Evolutionary conservation across 2,329 filamentous ascomycete genomes (phyloP), one percentile per base, ranked within the genome.

Genomic region (Aspergillus nomiae): DNA sequence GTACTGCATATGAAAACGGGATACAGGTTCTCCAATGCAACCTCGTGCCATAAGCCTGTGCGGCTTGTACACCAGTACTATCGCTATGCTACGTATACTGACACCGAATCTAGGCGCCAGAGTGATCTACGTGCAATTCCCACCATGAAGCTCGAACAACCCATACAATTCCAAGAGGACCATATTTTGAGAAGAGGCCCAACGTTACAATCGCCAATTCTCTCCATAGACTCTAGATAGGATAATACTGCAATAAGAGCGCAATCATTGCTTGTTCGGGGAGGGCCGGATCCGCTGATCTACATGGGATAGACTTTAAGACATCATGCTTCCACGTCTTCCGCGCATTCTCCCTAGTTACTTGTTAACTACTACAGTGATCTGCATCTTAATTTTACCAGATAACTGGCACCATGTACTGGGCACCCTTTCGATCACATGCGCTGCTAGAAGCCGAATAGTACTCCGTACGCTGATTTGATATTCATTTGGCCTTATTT

Each of bases 341-440:
- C 50, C 43, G 28, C 55, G 38, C 38, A 41, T 41, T 3, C 38
- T 41, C 43, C 50, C 55, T 38, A 56, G 58, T 55, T 53, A 46
- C 55, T 50, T 19, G 59, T 54, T 60, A 16, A 10, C n/a, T 21
- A 34, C 28, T 4, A 21, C 19, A 3, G 57, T 51, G 63, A 64
- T 64, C 60, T 58, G 51, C 63, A 61, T 51, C n/a, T 51, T 59
- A 53, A 60, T 57, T 26, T 62, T 59, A 62, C 62, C 19, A 36
- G 34, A 14, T 1, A 36, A 14, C 34, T 43, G 36, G 34, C 43
- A 36, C 34, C 34, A 51, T 26, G 34, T 32, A 36, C 34, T 14
- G 43, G 36, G 34, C 32, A 56, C 30, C n/a, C 30, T 30, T 53
- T 30, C 14, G 10, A 45, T 28, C 46, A 41, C 30, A 58, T 58